Percentiles rank a stretch among this genome's conserved stretches.
Conservation (phyloP, 2,329 filamentous ascomycete genomes). For the Magnaporthiopsis poae region DNA sequence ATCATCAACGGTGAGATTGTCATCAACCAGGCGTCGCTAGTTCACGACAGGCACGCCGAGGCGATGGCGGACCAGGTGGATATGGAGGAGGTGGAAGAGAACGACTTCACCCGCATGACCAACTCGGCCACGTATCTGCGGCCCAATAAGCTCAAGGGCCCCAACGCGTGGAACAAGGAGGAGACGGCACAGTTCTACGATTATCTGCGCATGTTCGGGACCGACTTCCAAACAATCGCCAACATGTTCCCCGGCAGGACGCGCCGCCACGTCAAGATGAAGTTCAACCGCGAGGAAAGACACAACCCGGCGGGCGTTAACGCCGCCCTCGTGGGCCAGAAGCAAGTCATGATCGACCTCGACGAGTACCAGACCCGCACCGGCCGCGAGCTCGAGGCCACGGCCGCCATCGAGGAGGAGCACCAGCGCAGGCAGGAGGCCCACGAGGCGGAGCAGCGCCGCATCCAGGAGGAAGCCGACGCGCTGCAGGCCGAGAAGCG, state of each 20-base stretch:
- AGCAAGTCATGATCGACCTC: constrained; percentile 48
- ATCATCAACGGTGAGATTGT: constrained; percentile 65
- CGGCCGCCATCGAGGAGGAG: constrained; percentile 47
- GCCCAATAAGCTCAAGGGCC: constrained; percentile 50
- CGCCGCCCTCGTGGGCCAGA: constrained; percentile 50
- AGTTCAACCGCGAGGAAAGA: constrained; percentile 72
- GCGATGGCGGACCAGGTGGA: constrained; percentile 42
- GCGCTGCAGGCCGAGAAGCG: constrained; percentile 38
- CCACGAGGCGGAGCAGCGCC: constrained; percentile 36
- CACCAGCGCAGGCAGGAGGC: constrained; percentile 31
- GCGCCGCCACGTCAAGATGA: constrained; percentile 67
- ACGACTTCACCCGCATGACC: constrained; percentile 64
- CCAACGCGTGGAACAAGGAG: constrained; percentile 59
- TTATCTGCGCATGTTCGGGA: constrained; percentile 66
- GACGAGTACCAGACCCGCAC: constrained; percentile 50
- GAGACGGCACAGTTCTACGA: constrained; percentile 69
- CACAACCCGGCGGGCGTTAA: constrained; percentile 54
- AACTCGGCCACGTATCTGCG: constrained; percentile 59
- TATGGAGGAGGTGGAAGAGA: constrained; percentile 60
- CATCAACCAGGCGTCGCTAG: constrained; percentile 56
- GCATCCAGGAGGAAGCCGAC: constrained; percentile 36
- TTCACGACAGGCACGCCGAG: constrained; percentile 58
- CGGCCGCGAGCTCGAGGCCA: constrained; percentile 42
- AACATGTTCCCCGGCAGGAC: constrained; percentile 65
- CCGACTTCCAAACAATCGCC: constrained; percentile 71